Base-by-base conservation (phyloP, 306 rosid genomes). In the Quercus wislizeni region DNA sequence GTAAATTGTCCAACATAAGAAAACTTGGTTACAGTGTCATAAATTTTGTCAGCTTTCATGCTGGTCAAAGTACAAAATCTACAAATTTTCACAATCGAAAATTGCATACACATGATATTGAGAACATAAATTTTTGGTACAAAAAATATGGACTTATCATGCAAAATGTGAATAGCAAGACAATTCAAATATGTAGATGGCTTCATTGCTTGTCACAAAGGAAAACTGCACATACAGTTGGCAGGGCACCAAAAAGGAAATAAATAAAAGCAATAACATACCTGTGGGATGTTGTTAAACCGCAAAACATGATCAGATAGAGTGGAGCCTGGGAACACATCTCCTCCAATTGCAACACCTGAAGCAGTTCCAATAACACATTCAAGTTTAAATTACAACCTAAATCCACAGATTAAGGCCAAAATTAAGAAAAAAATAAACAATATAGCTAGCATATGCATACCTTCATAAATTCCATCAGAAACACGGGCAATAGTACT, bases 331-430 rank as follows among this genome's bases (percentile, higher is more conserved):
- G 97, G 99, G 85, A 96, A 96, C 85, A 96, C 99, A 80, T 96
- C 99, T 76, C 99, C 99, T 87, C 99, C 99, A 86, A 96, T 96
- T 71, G 99, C 97, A 87, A 96, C 87, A 81, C 99, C 99, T 95
- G 49, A 46, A 67, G 55, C 28, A 67, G 74, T 77, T 73, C 83
- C 76, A 78, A 85, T 70, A 80, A 58, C 43, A 33, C 5, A 30
- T 28, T 63, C 49, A 81, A 55, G 20, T 67, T 55, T 65, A 72
- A 79, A 46, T 81, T 75, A 55, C 21, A 79, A 83, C 73, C 63
- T 73, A 82, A 79, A 38, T 23, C 61, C 72, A 69, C 55, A 54
- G 35, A 63, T 68, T n/a, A 76, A 35, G 72, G 78, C 56, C 46
- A 58, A 43, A 64, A 35, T 6, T 41, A 83, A 31, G 28, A 64